Conservation (phyloP, 2,329 filamentous ascomycete species). For the Alternaria triticimaculans region DNA sequence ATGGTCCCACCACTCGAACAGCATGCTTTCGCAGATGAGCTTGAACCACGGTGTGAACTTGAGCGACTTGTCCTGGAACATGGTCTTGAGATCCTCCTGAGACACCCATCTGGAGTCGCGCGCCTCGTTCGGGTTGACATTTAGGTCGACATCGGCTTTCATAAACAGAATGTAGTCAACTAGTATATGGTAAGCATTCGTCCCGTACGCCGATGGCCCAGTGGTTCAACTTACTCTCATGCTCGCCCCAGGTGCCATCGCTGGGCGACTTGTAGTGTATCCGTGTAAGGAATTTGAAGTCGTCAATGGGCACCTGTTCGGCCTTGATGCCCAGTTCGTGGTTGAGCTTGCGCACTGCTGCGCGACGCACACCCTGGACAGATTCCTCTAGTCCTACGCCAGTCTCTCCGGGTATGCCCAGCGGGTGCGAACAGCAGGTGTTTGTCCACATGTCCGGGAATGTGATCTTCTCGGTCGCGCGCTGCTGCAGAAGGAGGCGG, state of each 20-base stretch:
- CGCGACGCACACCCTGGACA: constrained; percentile 84
- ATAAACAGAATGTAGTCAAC: constrained; percentile 99
- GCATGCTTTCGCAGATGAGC: constrained; percentile 95
- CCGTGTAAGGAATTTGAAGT: constrained; percentile 92
- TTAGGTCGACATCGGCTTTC: constrained; percentile 80
- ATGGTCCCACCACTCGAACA: constrained; percentile 96
- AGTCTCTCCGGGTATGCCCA: constrained; percentile 90
- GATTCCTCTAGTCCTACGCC: constrained; percentile 81
- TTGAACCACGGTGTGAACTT: constrained; percentile 99
- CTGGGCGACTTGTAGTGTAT: constrained; percentile 99
- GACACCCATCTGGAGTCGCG: constrained; percentile 84
- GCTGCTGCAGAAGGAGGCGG: constrained; percentile 91
- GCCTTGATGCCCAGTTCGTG: constrained; percentile 93
- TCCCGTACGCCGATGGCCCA: background rate
- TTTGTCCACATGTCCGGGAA: constrained; percentile 99
- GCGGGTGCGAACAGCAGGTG: constrained; percentile 97
- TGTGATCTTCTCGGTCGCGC: constrained; percentile 95
- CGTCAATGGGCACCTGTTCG: constrained; percentile 85
- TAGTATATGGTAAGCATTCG: constrained; percentile 48
- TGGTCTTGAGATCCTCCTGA: constrained; percentile 78
- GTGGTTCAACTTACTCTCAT: constrained; percentile 75
- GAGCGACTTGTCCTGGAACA: constrained; percentile 80
- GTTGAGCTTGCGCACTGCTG: constrained; percentile 89
- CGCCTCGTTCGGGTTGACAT: constrained; percentile 87
- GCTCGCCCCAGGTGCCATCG: constrained; percentile 98